Evolutionary conservation across 768 basidiomycete genomes (phyloP), one percentile per base, ranked within the genome.

Genomic region (Ramaria rubella): DNA sequence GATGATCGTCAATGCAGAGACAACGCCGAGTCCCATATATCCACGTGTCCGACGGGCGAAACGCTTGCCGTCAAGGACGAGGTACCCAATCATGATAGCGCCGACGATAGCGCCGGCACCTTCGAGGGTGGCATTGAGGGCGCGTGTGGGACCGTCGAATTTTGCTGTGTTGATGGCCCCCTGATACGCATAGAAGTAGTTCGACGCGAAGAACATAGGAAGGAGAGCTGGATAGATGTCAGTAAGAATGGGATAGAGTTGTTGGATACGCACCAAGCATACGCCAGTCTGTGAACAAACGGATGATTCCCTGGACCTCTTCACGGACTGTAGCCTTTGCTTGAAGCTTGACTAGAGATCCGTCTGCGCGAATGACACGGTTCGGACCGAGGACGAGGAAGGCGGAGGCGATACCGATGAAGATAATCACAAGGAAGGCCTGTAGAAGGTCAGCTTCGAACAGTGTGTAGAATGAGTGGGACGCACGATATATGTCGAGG

Each of bases 161-260:
- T 65, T 62, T 52, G 58, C 65, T 4, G 70, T 68, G 61, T 73
- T 74, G 59, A 76, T 55, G 21, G 74, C 72, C 57, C 69, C 72
- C 61, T 74, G 75, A 63, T 77, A 77, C 2, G 75, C 70, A 64
- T 76, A 76, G 69, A 76, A 72, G 61, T 72, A 76, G 66, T 75
- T 76, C 58, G 71, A 73, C 8, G 73, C 66, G 63, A 77, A 76
- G 64, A 71, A 75, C 72, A 75, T 73, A 42, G 75, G 75, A 36
- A 70, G 60, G 46, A 76, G 69, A 5, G 70, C 62, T 55, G 48
- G 59, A 76, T 67, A 52, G 71, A 68, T 74, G 31, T 30, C 21
- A 55, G 6, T 55, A 12, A 55, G 8, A 55, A 12, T 21, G 42
- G 46, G 5, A 43, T 4, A 48, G 42, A 43, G 7, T 23, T 29